These are phyloP conservation scores for Cordia subcordata DNA, from an alignment of 257 asterid species.

Conservation along the genomic window DNA sequence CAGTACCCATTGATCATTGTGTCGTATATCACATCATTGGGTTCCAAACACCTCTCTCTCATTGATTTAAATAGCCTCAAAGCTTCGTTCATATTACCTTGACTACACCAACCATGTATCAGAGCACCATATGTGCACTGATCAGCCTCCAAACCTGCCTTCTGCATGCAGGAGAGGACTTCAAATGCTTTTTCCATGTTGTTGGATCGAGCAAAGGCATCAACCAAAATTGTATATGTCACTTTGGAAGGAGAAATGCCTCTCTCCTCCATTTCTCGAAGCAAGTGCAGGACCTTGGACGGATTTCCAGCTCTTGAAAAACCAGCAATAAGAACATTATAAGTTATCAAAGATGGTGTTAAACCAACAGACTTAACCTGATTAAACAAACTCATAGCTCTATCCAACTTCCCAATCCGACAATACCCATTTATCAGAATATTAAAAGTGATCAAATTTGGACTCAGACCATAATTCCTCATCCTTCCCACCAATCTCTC, in stretches of 20 bases:
- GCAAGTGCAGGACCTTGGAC: slow-evolving; percentile 32
- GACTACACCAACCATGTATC: slow-evolving; percentile 65
- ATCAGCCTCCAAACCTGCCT: slow-evolving; percentile 42
- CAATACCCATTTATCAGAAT: slow-evolving; percentile 56
- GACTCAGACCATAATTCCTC: slow-evolving; percentile 46
- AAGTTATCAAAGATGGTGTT: slow-evolving; percentile 56
- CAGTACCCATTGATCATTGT: slow-evolving; percentile 66
- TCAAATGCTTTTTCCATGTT: slow-evolving; percentile 65
- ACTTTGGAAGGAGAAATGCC: slow-evolving; percentile 62
- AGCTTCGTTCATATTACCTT: slow-evolving; percentile 75
- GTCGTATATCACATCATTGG: slow-evolving; percentile 59
- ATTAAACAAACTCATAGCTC: slow-evolving; percentile 42
- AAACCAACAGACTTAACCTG: slow-evolving; percentile 49
- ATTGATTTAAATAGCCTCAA: slow-evolving; percentile 51
- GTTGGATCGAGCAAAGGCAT: slow-evolving; percentile 51
- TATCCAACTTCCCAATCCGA: slow-evolving; percentile 40
- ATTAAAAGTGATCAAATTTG: slow-evolving; percentile 57
- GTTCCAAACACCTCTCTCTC: slow-evolving; percentile 40
- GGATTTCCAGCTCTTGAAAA: slow-evolving; percentile 44
- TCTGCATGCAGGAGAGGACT: slow-evolving; percentile 47
- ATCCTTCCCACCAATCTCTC: slow-evolving; percentile 46
- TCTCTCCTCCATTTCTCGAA: slow-evolving; percentile 73
- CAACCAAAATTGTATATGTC: slow-evolving; percentile 66
- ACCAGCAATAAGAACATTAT: slow-evolving; percentile 52
- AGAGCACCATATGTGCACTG: slow-evolving; percentile 60